Conservation (phyloP, 495 filamentous ascomycete genomes). For the Aspergillus avenaceus region DNA sequence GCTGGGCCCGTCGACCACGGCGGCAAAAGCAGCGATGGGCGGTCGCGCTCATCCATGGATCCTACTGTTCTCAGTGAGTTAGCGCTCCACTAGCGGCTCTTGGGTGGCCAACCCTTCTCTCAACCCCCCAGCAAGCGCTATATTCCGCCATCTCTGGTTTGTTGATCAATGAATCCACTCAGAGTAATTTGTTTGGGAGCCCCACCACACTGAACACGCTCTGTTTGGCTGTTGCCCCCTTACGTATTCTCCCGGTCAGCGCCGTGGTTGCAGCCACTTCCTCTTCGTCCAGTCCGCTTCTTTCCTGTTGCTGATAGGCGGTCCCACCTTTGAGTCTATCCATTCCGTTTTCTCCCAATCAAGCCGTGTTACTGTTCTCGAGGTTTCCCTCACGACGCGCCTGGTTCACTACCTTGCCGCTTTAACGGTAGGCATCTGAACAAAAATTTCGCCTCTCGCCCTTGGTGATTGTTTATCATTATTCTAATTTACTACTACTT, state of each 20-base stretch:
- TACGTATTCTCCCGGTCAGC: conserved; percentile 20
- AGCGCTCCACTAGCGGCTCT: conserved; percentile 25
- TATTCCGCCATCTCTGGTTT: conserved; percentile 15
- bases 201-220: conserved; percentile 11
- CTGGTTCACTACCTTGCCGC: conserved; percentile 27
- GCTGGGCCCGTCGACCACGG: conserved; percentile 35
- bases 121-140: conserved; percentile 14
- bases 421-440: conserved; percentile 41
- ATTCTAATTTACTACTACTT: conserved; percentile 16
- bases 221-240: conserved; percentile 29
- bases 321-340: conserved; percentile 9
- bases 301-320: conserved; percentile 31
- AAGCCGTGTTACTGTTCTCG: conserved; percentile 19
- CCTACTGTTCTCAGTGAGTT: conserved; percentile 2
- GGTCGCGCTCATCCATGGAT: conserved; percentile 33
- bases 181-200: conserved; percentile 14
- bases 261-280: conserved; percentile 31
- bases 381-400: conserved; percentile 31
- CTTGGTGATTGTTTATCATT: too few species aligned
- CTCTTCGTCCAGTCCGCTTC: conserved; percentile 24
- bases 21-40: conserved; percentile 40
- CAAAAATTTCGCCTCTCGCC: conserved; percentile 32
- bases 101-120: conserved; percentile 15
- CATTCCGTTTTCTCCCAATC: conserved; percentile 28
- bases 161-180: conserved; percentile 17